Percentiles rank a stretch among this genome's conserved stretches.
phyloP scores from a whole-genome alignment of 805 yeast species.

The Saturnispora besseyi region DNA sequence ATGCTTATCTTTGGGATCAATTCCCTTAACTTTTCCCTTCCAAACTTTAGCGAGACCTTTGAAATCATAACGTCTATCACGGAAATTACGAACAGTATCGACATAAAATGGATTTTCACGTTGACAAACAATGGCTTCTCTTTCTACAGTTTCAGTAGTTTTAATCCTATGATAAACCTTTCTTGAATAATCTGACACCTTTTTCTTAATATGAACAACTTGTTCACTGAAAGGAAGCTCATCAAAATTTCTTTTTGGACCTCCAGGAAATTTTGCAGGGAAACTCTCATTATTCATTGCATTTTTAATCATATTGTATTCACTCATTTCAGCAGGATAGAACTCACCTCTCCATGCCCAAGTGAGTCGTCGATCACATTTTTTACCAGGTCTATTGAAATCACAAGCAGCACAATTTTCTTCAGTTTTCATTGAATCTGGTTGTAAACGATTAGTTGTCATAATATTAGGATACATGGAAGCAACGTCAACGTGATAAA shows the following conservation, averaged over 20 bases:
- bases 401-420: slow-evolving; percentile 97
- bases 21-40: slow-evolving; percentile 68
- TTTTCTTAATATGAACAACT: slow-evolving; percentile 61
- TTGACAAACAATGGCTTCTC: slow-evolving; percentile 94
- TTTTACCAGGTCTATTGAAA: slow-evolving; percentile 89
- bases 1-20: slow-evolving; percentile 45
- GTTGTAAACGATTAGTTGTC: slow-evolving; percentile 95
- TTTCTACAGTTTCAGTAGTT: slow-evolving; percentile 71
- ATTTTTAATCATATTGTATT: slow-evolving; percentile 81
- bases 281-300: slow-evolving; percentile 73
- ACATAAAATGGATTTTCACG: slow-evolving; percentile 96
- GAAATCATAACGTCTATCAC: slow-evolving; percentile 94
- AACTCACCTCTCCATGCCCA: slow-evolving; percentile 99
- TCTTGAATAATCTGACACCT: slow-evolving; percentile 74
- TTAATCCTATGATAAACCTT: slow-evolving; percentile 78
- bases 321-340: slow-evolving; percentile 84
- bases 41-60: slow-evolving; percentile 89
- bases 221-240: slow-evolving; percentile 74
- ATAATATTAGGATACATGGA: slow-evolving; percentile 99
- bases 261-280: slow-evolving; percentile 49
- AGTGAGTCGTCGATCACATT: slow-evolving; percentile 80
- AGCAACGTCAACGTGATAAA: slow-evolving; percentile 97
- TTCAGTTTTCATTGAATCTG: slow-evolving; percentile 93
- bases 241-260: slow-evolving; percentile 57
- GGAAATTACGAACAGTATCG: slow-evolving; percentile 84